Evolutionary conservation across 192 early-diverging fungal species (phyloP), one percentile per base, ranked within the genome.

Genomic region (Funneliformis geosporum): DNA sequence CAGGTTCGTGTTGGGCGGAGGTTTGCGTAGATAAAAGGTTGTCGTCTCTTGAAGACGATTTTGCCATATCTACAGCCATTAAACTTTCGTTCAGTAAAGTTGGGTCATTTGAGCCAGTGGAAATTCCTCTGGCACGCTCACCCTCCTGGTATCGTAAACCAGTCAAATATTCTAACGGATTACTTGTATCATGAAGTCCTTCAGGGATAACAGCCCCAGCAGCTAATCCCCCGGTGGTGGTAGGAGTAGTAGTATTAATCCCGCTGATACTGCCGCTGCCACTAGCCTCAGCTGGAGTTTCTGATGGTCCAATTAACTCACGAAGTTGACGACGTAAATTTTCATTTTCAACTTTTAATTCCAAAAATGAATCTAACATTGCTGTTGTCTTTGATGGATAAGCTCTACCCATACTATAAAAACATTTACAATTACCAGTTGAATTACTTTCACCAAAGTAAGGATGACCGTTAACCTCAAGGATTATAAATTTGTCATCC

Each of bases 291-390:
- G 60, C 43, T 27, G 44, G 46, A 84, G 46, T 44, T 83, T 80
- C 70, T 70, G 67, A 23, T 27, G 76, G 67, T 28, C 75, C 74
- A 18, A 69, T 66, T 27, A 84, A 44, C 25, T 76, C 40, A 16
- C 67, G 71, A 38, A 84, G 82, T 80, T 84, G 75, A 27, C 78
- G 68, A 40, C 72, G 33, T 18, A 87, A 65, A 69, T 81, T 79
- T 74, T 85, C 83, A 59, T 87, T 87, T 76, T 87, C 86, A 16
- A 84, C 67, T 73, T 87, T 87, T 6, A 87, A 71, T 73, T 87
- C 86, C 16, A 87, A 64, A 72, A 87, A 85, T 16, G 83, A 79
- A 79, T 87, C 86, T 8, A 87, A 68, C 76, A 87, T 78, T 16
- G 77, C 66, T 8, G 81, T 82, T 61, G 82, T 79, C 23, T 82